Base-by-base conservation (phyloP, 495 filamentous ascomycete genomes). In the Penicillium pulvis region DNA sequence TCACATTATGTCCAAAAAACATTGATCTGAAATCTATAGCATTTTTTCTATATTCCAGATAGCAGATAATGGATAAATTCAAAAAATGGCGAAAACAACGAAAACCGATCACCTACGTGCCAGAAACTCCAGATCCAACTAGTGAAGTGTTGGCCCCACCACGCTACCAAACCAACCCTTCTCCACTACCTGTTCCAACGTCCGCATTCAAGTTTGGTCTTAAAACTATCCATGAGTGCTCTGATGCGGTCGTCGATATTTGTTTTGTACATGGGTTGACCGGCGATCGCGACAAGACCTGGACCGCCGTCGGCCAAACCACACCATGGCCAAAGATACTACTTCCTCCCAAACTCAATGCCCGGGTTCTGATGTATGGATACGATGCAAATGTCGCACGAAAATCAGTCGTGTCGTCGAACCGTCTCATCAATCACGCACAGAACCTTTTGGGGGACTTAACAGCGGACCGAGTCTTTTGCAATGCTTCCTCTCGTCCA, bases 221-320 rank as follows among this genome's bases (percentile, higher is more conserved):
- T 5, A 46, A 59, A 41, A 20, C 60, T 9, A n/a, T 68, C n/a
- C 20, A 65, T n/a, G 60, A 66, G 17, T 58, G 51, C 23, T 46
- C 51, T 9, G 53, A 64, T 57, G 62, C 61, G 17, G 51, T 39
- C 14, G 54, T 72, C 23, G 68, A 70, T 51, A 71, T 75, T 42
- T 55, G 56, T 51, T 75, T 75, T 57, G 55, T 73, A 46, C 71
- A 73, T 47, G 72, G 72, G 10, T 55, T 75, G 30, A 70, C 60
- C 6, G 72, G 69, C 3, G 53, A 71, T 36, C 58, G 60, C 31
- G 57, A 69, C 2, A 60, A 41, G 12, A 73, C 72, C 20, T 75
- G 69, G 72, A 66, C 59, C 11, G 58, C 58, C 28, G 14, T 45
- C 19, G 58, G 59, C 17, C 53, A 60, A 16, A 28, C 49, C 19